Evolutionary conservation across 129 eudicot species (phyloP), one percentile per base, ranked within the genome.

Genomic region (Artemisia annua): DNA sequence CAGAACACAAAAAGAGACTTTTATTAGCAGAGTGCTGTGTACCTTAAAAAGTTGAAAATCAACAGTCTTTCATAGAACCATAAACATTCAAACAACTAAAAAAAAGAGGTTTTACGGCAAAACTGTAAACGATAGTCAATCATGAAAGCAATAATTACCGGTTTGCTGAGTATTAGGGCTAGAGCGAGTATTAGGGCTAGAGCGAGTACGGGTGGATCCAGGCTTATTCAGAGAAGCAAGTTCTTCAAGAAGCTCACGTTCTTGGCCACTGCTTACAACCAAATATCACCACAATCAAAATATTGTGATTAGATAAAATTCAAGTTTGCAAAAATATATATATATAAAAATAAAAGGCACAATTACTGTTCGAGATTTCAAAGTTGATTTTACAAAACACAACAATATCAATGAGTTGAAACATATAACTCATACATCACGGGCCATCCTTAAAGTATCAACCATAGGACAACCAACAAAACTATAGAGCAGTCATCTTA

Each of bases 221-320:
- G 83, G 77, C 48, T 72, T 81, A 39, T 75, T 82, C 63, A 90
- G 85, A 58, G 84, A 78, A 79, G 97, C 92, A 79, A 94, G 91
- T 77, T 94, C 91, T 86, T 90, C 96, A 57, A 94, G 97, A 66
- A 94, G 84, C 66, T 94, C 93, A 44, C 93, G 92, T 77, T 94
- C 98, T 78, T 80, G 82, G 3, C 76, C 84, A 78, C 98, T 94
- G 44, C 48, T 30, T 13, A 67, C 74, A 76, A 67, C 73, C 24
- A 30, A 39, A 76, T 28, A 67, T 67, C 58, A 56, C 32, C 72
- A 66, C 48, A 67, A 75, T 43, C 49, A 11, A 63, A 28, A 44
- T 46, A 63, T 35, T 11, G 50, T 67, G 22, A 58, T 67, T 48
- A 75, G 72, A 13, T 28, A 81, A 20, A 60, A 70, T 24, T 32